Evolutionary conservation across 2,329 filamentous ascomycete genomes (phyloP), one percentile per base, ranked within the genome.

Genomic region (Penicillium sp.): DNA sequence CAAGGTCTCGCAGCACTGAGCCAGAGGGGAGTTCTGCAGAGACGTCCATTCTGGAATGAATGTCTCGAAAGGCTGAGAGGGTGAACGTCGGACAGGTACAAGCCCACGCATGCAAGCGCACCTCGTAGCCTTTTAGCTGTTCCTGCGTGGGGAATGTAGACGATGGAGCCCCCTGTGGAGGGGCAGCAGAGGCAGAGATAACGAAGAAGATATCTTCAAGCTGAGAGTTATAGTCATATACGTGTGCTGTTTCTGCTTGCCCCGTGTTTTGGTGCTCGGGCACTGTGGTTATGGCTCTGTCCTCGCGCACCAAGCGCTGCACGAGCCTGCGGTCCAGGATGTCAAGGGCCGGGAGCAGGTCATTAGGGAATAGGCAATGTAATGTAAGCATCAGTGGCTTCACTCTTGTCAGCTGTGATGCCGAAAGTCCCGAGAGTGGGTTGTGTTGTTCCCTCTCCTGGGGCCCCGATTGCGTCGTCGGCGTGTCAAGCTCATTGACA

Each of bases 71-170:
- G 2, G 87, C 83, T 20, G 87, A 80, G 59, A 95, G 87, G 0
- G 88, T 82, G 72, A 97, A 97, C 1, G 86, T 87, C 3, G 92
- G 88, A 76, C 94, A 99, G 1, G 85, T 90, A 73, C 94, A 99
- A 72, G 89, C 92, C 94, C 94, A 97, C 1, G 88, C 85, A 1
- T 72, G 65, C 1, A 92, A 80, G 9, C 87, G 84, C 15, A 97
- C 89, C 64, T 89, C 79, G 73, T 97, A 95, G 49, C 69, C 67
- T 35, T 71, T 71, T 37, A 54, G 65, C 37, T 68, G 70, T 29
- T 53, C 44, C 51, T 61, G 59, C 9, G 67, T 55, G 46, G 65
- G 54, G 53, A 69, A 58, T 53, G 70, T 43, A 65, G 69, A 49
- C 63, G 49, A 47, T 33, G 54, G 41, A 22, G 31, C 22, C 56